Evolutionary conservation across 805 yeast genomes (phyloP).

Genomic region (Maudiozyma serrabonitensis): DNA sequence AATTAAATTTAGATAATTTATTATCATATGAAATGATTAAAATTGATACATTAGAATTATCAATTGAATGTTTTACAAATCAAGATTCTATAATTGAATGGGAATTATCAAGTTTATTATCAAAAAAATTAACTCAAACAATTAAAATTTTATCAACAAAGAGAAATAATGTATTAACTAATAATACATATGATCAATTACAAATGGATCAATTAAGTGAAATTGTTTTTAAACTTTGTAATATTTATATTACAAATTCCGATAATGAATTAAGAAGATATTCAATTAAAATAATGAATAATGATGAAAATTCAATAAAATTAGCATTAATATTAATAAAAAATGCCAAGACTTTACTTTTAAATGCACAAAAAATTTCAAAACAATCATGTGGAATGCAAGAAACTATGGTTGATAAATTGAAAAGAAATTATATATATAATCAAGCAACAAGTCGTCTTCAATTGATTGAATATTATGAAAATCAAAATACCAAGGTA

Average conservation of each 20-base stretch:
- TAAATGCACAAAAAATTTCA: slow-evolving; percentile 19
- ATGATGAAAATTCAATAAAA: slow-evolving; percentile 1
- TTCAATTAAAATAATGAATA: slow-evolving; percentile 7
- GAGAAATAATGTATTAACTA: slow-evolving; percentile 7
- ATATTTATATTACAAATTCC: slow-evolving; percentile 14
- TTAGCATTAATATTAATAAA: slow-evolving; percentile 14
- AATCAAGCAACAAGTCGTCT: slow-evolving; percentile 17
- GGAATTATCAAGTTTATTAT: slow-evolving; percentile 14
- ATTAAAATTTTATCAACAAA: slow-evolving; percentile 8
- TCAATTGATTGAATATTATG: slow-evolving; percentile 5
- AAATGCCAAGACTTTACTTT: slow-evolving; percentile 17
- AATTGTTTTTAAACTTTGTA: slow-evolving; percentile 21
- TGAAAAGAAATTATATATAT: slow-evolving; percentile 23
- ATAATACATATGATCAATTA: slow-evolving; percentile 4
- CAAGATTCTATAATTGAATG: slow-evolving; percentile 8
- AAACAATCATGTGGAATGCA: slow-evolving; percentile 24
- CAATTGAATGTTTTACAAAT: slow-evolving; percentile 8
- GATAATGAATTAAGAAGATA: slow-evolving; percentile 22
- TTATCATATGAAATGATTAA: slow-evolving; percentile 7
- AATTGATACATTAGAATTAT: slow-evolving; percentile 14
- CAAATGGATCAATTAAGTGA: slow-evolving; percentile 16
- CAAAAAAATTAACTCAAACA: slow-evolving; percentile 10
- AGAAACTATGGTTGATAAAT: slow-evolving; percentile 23
- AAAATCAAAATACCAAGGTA: background rate
- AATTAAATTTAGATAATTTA: background rate